Evolutionary conservation across 495 filamentous ascomycete species (phyloP).

Genomic region (Xylaria palmicola): DNA sequence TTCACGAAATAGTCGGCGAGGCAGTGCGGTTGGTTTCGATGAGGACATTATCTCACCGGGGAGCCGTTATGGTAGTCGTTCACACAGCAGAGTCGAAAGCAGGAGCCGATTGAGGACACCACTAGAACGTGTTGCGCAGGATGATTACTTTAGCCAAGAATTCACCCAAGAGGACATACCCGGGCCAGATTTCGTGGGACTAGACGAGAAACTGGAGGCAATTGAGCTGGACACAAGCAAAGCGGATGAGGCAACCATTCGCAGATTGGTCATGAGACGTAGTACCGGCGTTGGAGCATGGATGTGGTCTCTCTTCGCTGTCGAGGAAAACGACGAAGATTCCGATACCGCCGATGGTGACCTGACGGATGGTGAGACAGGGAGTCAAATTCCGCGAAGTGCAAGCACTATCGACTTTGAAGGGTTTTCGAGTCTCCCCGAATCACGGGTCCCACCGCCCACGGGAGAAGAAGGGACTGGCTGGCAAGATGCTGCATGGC

Average conservation of each 20-base stretch:
- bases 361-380: constrained; percentile 38
- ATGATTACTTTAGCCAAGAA: constrained; percentile 49
- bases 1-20: constrained; percentile 35
- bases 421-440: constrained; percentile 21
- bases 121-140: constrained; percentile 34
- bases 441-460: constrained; percentile 41
- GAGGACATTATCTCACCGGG: constrained; percentile 40
- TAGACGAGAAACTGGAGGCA: constrained; percentile 49
- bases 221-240: constrained; percentile 38
- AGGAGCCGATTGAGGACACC: constrained; percentile 38
- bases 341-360: constrained; percentile 42
- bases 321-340: constrained; percentile 57
- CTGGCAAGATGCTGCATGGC: constrained; percentile 85
- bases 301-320: constrained; percentile 78
- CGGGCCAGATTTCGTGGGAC: constrained; percentile 62
- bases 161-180: constrained; percentile 36
- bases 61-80: constrained; percentile 45
- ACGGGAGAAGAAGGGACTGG: constrained; percentile 55
- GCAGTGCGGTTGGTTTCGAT: constrained; percentile 32
- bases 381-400: constrained; percentile 32
- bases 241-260: constrained; percentile 56
- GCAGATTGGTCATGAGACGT: constrained; percentile 55
- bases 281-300: constrained; percentile 70
- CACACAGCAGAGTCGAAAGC: constrained; percentile 44
- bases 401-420: constrained; percentile 33